These are phyloP conservation scores for Mycosarcoma mackinlayi DNA, from an alignment of 1,284 basidiomycete species.

Conservation along the genomic window DNA sequence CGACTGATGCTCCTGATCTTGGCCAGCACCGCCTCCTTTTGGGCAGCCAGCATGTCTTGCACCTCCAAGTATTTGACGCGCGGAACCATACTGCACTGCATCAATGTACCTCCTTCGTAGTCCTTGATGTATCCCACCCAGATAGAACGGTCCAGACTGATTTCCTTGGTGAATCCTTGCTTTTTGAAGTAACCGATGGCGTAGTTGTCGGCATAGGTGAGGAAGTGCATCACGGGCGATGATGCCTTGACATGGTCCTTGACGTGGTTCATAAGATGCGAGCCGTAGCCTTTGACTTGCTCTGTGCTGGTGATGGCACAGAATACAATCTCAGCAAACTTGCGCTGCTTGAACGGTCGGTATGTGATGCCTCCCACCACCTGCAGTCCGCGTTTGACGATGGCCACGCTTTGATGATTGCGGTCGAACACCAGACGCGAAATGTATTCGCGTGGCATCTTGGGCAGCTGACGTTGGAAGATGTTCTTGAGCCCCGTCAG, in stretches of 20 bases:
- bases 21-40: constrained; percentile 78
- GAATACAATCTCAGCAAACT: constrained; percentile 98
- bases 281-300: constrained; percentile 98
- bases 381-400: constrained; percentile 93
- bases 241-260: constrained; percentile 89
- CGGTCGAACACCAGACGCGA: constrained; percentile 92
- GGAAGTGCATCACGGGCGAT: constrained; percentile 87
- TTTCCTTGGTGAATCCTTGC: constrained; percentile 94
- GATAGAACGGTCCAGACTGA: constrained; percentile 84
- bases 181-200: constrained; percentile 99
- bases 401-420: constrained; percentile 90
- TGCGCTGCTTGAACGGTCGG: constrained; percentile 91
- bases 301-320: constrained; percentile 96
- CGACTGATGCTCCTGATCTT: constrained; percentile 90
- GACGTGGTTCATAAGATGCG: constrained; percentile 98
- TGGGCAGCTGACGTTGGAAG: constrained; percentile 96
- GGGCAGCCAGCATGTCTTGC: constrained; percentile 79
- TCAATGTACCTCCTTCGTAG: constrained; percentile 99
- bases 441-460: constrained; percentile 99
- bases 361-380: constrained; percentile 99
- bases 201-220: constrained; percentile 99
- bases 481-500: constrained; percentile 94
- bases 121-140: constrained; percentile 99
- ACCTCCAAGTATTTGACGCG: constrained; percentile 91
- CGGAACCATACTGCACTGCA: constrained; percentile 93